Percentiles rank a stretch among this genome's conserved stretches.
These are phyloP conservation scores for Penicillium odoratum DNA, from an alignment of 495 filamentous ascomycete genomes.

Conservation along the genomic window DNA sequence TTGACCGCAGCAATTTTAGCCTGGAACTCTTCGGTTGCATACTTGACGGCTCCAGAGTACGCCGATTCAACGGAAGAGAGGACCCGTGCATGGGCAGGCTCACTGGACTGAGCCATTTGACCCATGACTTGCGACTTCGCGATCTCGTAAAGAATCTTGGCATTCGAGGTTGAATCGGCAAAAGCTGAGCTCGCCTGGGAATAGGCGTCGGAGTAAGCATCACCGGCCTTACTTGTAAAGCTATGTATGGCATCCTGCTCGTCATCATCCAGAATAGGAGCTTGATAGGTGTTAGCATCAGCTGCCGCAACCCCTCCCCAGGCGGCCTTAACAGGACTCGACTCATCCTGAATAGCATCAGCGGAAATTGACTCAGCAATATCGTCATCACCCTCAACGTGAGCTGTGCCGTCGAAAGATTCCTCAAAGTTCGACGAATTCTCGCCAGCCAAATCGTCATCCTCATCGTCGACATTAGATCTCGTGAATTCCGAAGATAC, in stretches of 20 bases:
- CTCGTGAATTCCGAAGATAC: slow-evolving; percentile 20
- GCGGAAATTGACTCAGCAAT: not conserved
- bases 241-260: slow-evolving; percentile 50
- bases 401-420: not conserved
- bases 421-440: not conserved
- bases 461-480: slow-evolving; percentile 27
- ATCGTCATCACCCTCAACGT: slow-evolving; percentile 2
- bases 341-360: slow-evolving; percentile 9
- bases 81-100: slow-evolving; percentile 60
- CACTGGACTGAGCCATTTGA: slow-evolving; percentile 65
- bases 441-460: slow-evolving; percentile 1
- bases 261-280: slow-evolving; percentile 49
- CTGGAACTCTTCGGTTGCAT: slow-evolving; percentile 59
- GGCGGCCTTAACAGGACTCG: slow-evolving; percentile 6
- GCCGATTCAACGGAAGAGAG: slow-evolving; percentile 65
- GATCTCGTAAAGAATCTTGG: slow-evolving; percentile 62
- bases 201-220: slow-evolving; percentile 49
- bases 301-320: slow-evolving; percentile 31
- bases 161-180: slow-evolving; percentile 56
- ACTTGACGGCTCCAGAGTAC: slow-evolving; percentile 64
- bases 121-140: slow-evolving; percentile 65
- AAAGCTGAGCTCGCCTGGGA: slow-evolving; percentile 60
- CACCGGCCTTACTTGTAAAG: slow-evolving; percentile 50
- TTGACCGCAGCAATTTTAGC: slow-evolving; percentile 17
- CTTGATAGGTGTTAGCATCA: slow-evolving; percentile 17